Base-by-base conservation (phyloP, 495 filamentous ascomycete genomes). In the Schizothecium vesticola region DNA sequence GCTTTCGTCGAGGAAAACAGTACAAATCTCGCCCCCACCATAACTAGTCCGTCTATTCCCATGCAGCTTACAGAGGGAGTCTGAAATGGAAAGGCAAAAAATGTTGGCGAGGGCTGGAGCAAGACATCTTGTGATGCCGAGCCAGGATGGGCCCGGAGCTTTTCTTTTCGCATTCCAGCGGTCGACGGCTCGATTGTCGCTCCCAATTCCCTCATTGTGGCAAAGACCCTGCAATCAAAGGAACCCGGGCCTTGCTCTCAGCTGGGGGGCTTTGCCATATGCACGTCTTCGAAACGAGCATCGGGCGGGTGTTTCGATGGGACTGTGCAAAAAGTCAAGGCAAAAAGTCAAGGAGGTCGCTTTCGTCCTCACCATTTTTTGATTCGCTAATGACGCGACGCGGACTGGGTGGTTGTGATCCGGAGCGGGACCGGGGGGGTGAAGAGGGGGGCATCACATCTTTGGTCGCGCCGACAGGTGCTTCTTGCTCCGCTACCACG, bases 31-130 rank as follows among this genome's bases (percentile, higher is more conserved):
- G 31, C 61, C 60, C 60, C 60, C 51, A 51, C 61, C 60, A 19
- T 67, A 12, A 16, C 67, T 19, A 66, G 63, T 63, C 61, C 56
- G 60, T 51, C 64, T 69, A 58, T 67, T 68, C 65, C 69, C 70
- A 69, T 74, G 72, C 72, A 74, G 70, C 72, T 55, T 71, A 70
- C 73, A 74, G 70, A 64, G 23, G 59, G 60, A 74, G 71, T 75
- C 72, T 71, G 62, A 57, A 66, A 55, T 43, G 6, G 57, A 16
- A 21, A 21, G 24, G 56, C 21, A 11, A 16, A 16, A 59, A n/a
- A 55, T 67, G 56, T 43, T 43, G 67, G 64, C 61, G 70, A 61
- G 59, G 71, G 68, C 70, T 66, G 67, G 67, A 64, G 72, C 72
- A 61, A 73, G 67, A 73, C 67, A 70, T 71, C 59, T 67, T 59